These are phyloP conservation scores for Coniosporium apollinis DNA, from an alignment of 495 filamentous ascomycete genomes.

Conservation along the genomic window DNA sequence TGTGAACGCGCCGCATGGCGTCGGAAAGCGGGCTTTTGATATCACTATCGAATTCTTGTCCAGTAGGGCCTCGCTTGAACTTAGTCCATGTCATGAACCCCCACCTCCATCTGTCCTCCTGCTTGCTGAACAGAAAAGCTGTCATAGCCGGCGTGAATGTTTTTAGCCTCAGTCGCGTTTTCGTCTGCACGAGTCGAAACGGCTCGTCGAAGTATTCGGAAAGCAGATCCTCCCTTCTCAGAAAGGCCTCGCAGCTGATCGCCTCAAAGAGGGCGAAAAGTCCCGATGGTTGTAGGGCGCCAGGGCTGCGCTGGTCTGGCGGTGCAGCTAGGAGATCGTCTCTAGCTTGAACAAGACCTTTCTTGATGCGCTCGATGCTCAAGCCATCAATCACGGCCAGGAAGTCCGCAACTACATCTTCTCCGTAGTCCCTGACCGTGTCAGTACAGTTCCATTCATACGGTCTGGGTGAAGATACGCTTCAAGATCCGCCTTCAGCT, in stretches of 20 bases:
- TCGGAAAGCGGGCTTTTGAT: conserved; percentile 45
- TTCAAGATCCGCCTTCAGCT: conserved; percentile 42
- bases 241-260: conserved; percentile 43
- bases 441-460: conserved; percentile 2
- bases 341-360: conserved; percentile 34
- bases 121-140: conserved; percentile 57
- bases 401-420: conserved; percentile 43
- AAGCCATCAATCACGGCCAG: conserved; percentile 35
- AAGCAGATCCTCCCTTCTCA: conserved; percentile 35
- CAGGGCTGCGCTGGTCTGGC: conserved; percentile 29
- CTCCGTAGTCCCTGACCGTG: conserved; percentile 29
- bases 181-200: conserved; percentile 59
- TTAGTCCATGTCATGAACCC: conserved; percentile 50
- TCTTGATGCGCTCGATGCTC: conserved; percentile 46
- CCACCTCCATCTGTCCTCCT: conserved; percentile 43
- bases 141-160: conserved; percentile 64
- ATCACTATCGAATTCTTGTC: conserved; percentile 67
- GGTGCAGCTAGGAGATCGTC: conserved; percentile 32
- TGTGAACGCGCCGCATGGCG: conserved; percentile 25
- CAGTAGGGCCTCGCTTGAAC: conserved; percentile 37
- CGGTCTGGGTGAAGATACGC: conserved; percentile 20
- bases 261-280: conserved; percentile 47
- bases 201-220: conserved; percentile 52
- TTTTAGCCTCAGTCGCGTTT: conserved; percentile 48
- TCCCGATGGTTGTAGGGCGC: conserved; percentile 31